A percentile compares a stretch with the other conserved stretches of the same genome.
Evolutionary conservation across 1,284 basidiomycete species (phyloP).

Genomic region (Sanghuangporus weigelae): DNA sequence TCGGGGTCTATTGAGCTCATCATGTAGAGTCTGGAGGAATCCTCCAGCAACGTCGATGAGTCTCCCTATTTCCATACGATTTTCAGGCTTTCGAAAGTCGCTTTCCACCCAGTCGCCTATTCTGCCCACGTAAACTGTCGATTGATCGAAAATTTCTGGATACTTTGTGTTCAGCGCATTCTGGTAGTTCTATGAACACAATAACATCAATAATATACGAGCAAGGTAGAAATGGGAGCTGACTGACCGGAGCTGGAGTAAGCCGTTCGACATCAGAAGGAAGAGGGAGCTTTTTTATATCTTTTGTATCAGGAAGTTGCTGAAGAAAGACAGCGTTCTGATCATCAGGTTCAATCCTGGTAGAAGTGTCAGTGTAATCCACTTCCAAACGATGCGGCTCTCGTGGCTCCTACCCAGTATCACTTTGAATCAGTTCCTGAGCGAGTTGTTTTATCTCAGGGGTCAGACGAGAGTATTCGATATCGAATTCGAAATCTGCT

Average conservation of each 20-base stretch:
- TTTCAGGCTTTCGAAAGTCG: background rate
- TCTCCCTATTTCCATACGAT: background rate
- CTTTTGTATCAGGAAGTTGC: background rate
- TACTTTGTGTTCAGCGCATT: background rate
- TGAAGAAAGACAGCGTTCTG: background rate
- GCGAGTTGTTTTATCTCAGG: background rate
- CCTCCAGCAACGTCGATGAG: background rate
- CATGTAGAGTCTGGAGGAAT: background rate
- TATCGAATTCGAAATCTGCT: background rate
- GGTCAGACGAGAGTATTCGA: background rate
- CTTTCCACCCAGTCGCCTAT: background rate
- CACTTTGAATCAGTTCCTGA: background rate
- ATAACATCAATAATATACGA: background rate
- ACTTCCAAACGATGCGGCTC: background rate
- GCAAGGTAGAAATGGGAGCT: background rate
- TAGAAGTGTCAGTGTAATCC: background rate
- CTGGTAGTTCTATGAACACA: background rate
- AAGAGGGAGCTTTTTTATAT: background rate
- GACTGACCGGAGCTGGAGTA: background rate
- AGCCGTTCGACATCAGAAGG: background rate
- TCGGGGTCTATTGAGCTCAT: background rate
- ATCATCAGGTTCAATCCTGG: background rate
- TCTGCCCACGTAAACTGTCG: background rate
- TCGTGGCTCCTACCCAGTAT: background rate
- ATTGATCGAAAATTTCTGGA: background rate